Percentiles rank a stretch among this genome's conserved stretches.
These are phyloP conservation scores for Fusarium sp. DNA, from an alignment of 2,329 filamentous ascomycete species.

Conservation along the genomic window DNA sequence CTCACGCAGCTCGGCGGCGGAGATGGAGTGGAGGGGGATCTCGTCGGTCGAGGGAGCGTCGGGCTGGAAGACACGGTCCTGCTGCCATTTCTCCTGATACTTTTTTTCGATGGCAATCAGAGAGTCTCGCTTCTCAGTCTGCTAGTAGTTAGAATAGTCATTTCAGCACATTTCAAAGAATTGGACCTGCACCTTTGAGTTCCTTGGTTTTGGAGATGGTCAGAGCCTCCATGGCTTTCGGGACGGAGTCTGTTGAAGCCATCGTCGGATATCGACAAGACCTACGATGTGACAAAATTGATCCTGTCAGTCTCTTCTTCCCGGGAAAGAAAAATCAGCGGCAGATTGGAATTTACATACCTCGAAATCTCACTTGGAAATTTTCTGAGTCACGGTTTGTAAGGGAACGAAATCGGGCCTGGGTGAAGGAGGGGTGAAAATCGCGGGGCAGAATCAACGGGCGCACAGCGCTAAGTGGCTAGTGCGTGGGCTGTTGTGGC, in stretches of 20 bases:
- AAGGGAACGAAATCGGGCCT: slow-evolving; percentile 35
- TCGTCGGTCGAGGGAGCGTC: slow-evolving; percentile 85
- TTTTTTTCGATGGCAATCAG: slow-evolving; percentile 89
- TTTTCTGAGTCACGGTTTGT: slow-evolving; percentile 49
- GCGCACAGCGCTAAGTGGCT: slow-evolving; percentile 33
- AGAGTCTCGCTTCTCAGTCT: slow-evolving; percentile 89
- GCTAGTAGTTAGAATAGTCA: slow-evolving; percentile 33
- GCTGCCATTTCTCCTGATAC: slow-evolving; percentile 78
- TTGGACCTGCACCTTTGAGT: slow-evolving; percentile 64
- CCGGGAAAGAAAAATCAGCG: neutral
- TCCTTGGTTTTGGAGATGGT: slow-evolving; percentile 71
- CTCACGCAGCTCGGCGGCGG: slow-evolving; percentile 79
- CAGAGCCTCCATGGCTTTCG: slow-evolving; percentile 64
- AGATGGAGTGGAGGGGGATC: slow-evolving; percentile 79
- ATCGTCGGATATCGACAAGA: slow-evolving; percentile 53
- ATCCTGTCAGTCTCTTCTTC: slow-evolving; percentile 12
- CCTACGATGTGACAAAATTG: slow-evolving; percentile 5
- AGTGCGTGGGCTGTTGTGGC: slow-evolving; percentile 36
- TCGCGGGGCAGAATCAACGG: slow-evolving; percentile 48
- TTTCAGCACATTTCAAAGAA: slow-evolving; percentile 3
- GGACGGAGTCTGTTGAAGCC: slow-evolving; percentile 55
- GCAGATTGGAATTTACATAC: slow-evolving; percentile 23
- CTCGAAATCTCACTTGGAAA: slow-evolving; percentile 42
- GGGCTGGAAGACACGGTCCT: slow-evolving; percentile 77
- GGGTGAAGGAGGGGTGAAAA: slow-evolving; percentile 52